Evolutionary conservation across 768 basidiomycete genomes (phyloP).

Genomic region (Collybia sordida): DNA sequence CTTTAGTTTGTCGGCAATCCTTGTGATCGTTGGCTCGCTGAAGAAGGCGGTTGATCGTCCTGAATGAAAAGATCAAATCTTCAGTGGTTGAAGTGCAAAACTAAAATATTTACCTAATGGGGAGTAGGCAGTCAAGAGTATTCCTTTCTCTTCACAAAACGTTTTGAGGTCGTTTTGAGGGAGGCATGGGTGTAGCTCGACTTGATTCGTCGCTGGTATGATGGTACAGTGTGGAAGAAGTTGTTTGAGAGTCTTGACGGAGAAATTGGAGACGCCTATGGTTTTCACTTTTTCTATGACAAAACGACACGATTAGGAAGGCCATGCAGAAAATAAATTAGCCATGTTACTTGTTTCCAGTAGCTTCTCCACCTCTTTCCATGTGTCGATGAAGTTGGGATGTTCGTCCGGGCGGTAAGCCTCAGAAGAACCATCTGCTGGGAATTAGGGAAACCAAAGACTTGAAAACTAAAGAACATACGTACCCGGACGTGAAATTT

Average conservation of each 20-base stretch:
- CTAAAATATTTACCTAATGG: conserved; percentile 31
- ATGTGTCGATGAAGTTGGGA: conserved; percentile 26
- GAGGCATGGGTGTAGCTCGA: conserved; percentile 56
- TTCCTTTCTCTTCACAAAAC: conserved; percentile 48
- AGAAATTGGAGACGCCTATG: conserved; percentile 62
- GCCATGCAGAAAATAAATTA: neutral
- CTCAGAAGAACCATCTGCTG: neutral
- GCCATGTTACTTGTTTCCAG: conserved; percentile 21
- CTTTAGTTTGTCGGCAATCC: conserved; percentile 31
- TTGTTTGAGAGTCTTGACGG: conserved; percentile 37
- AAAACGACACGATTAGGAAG: conserved; percentile 14
- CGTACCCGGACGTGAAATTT: neutral
- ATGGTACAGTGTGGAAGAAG: conserved; percentile 45
- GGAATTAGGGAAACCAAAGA: neutral
- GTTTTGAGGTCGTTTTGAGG: conserved; percentile 48
- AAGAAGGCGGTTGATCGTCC: conserved; percentile 27
- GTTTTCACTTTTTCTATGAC: conserved; percentile 38
- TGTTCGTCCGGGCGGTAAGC: conserved; percentile 16
- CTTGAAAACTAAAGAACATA: neutral
- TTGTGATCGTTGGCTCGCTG: conserved; percentile 27
- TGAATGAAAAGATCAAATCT: conserved; percentile 1
- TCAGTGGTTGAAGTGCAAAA: neutral
- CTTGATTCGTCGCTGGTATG: conserved; percentile 56
- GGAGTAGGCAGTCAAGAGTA: conserved; percentile 50
- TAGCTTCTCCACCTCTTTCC: conserved; percentile 30